phyloP scores from a whole-genome alignment of 768 basidiomycete species.

The Russula emetica region DNA sequence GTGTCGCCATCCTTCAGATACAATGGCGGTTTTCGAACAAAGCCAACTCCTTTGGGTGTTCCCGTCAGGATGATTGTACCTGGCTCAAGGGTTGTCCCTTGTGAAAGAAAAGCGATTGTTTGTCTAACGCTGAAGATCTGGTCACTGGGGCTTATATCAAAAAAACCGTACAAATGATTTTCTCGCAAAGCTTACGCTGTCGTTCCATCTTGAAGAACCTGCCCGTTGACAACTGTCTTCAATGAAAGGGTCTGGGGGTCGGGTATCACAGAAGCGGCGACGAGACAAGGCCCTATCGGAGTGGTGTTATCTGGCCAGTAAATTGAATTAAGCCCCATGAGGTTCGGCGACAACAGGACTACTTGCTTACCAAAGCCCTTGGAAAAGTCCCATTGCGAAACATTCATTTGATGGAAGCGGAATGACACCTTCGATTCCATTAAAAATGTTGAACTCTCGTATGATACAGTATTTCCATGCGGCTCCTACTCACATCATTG shows the following conservation, averaged over 20 bases:
- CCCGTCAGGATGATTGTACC: constrained; percentile 82
- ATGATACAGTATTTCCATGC: neutral
- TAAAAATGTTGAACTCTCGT: neutral
- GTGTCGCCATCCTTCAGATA: constrained; percentile 73
- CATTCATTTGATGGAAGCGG: constrained; percentile 74
- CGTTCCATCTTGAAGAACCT: constrained; percentile 66
- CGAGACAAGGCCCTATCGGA: constrained; percentile 78
- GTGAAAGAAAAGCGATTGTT: constrained; percentile 76
- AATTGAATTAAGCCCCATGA: neutral
- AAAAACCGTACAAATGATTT: neutral
- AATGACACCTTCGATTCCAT: constrained; percentile 57
- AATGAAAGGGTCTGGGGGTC: constrained; percentile 64
- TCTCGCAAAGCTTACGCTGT: constrained; percentile 55
- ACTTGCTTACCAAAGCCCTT: constrained; percentile 68
- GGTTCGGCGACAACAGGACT: neutral
- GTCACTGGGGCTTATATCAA: constrained; percentile 44
- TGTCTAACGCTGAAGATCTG: constrained; percentile 78
- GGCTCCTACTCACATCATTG: constrained; percentile 55
- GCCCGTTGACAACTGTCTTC: constrained; percentile 62
- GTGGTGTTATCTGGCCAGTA: constrained; percentile 52
- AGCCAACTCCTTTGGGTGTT: constrained; percentile 80
- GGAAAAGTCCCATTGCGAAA: constrained; percentile 84
- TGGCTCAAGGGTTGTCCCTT: constrained; percentile 77
- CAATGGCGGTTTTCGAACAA: constrained; percentile 62
- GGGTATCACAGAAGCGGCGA: constrained; percentile 56